Conservation (phyloP, 2,329 filamentous ascomycete genomes). For the Basipetospora chlamydospora region DNA sequence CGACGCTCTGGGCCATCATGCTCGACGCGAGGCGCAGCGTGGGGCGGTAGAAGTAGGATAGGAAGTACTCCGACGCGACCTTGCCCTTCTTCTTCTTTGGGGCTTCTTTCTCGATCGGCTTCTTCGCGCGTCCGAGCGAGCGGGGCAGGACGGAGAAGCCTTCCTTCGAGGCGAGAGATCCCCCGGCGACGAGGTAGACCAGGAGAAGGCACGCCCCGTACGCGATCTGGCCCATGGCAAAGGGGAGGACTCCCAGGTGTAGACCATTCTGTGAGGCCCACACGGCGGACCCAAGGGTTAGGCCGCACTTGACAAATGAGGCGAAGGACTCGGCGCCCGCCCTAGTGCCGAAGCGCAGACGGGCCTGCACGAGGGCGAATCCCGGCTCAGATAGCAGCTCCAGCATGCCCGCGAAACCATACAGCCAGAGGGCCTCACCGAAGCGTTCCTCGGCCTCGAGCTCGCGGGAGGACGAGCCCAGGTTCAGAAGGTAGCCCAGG, state of each 20-base stretch:
- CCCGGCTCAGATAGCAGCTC: slow-evolving; percentile 79
- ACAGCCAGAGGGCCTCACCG: slow-evolving; percentile 30
- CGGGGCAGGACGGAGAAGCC: slow-evolving; percentile 55
- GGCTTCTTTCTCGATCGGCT: background rate
- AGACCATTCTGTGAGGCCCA: slow-evolving; percentile 35
- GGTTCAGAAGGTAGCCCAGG: slow-evolving; percentile 51
- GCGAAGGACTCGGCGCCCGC: slow-evolving; percentile 73
- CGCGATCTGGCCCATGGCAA: slow-evolving; percentile 70
- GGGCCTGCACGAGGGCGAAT: slow-evolving; percentile 76
- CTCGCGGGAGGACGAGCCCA: slow-evolving; percentile 29
- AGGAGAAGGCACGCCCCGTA: slow-evolving; percentile 56
- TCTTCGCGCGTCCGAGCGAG: slow-evolving; percentile 5
- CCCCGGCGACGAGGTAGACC: slow-evolving; percentile 55
- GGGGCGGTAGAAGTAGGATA: slow-evolving; percentile 50
- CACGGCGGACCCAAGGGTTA: slow-evolving; percentile 57
- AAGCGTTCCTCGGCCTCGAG: slow-evolving; percentile 28
- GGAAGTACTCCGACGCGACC: slow-evolving; percentile 25
- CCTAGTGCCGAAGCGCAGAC: slow-evolving; percentile 64
- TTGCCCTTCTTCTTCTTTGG: slow-evolving; percentile 2
- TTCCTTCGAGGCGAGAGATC: slow-evolving; percentile 35
- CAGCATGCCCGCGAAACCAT: slow-evolving; percentile 42
- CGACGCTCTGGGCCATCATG: slow-evolving; percentile 71
- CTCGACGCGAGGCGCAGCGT: slow-evolving; percentile 63
- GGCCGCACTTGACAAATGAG: slow-evolving; percentile 60
- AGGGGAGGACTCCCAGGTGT: slow-evolving; percentile 65